phyloP scores from a whole-genome alignment of 2,329 filamentous ascomycete species.

The Colletotrichum siamense region DNA sequence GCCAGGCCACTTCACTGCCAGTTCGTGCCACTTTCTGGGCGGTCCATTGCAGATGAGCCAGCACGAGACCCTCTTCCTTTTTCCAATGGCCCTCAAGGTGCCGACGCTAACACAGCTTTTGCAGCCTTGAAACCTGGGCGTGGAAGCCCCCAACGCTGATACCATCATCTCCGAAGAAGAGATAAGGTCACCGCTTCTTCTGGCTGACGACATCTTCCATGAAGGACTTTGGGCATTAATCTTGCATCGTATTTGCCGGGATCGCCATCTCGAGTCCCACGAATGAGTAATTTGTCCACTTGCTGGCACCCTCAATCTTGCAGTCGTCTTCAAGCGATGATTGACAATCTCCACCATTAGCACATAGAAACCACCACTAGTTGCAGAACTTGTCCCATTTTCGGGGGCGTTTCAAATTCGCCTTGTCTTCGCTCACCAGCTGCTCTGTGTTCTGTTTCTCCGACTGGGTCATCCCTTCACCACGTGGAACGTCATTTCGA shows the following conservation, averaged over 20 bases:
- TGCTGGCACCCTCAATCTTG: not conserved
- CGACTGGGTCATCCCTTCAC: conserved; percentile 2
- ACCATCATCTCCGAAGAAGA: conserved; percentile 4
- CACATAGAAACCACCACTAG: not conserved
- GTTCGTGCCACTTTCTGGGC: not conserved
- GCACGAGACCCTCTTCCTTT: not conserved
- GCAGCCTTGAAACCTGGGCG: not conserved
- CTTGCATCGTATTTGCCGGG: not conserved
- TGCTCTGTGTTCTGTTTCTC: not conserved
- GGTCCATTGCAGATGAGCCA: not conserved
- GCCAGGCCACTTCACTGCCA: not conserved
- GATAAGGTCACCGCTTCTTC: conserved; percentile 12
- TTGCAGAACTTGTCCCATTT: not conserved
- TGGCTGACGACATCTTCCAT: conserved; percentile 6
- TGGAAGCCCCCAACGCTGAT: not conserved
- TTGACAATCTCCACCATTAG: not conserved
- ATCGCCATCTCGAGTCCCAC: not conserved
- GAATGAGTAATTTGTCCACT: not conserved
- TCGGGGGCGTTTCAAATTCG: not conserved
- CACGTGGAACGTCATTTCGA: not conserved
- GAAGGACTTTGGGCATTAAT: not conserved
- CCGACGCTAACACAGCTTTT: conserved; percentile 1
- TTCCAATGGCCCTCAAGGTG: conserved; percentile 7
- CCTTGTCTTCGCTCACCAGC: not conserved
- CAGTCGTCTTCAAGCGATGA: not conserved